Evolutionary conservation across 768 basidiomycete species (phyloP).

Genomic region (Termitomyces sp.): DNA sequence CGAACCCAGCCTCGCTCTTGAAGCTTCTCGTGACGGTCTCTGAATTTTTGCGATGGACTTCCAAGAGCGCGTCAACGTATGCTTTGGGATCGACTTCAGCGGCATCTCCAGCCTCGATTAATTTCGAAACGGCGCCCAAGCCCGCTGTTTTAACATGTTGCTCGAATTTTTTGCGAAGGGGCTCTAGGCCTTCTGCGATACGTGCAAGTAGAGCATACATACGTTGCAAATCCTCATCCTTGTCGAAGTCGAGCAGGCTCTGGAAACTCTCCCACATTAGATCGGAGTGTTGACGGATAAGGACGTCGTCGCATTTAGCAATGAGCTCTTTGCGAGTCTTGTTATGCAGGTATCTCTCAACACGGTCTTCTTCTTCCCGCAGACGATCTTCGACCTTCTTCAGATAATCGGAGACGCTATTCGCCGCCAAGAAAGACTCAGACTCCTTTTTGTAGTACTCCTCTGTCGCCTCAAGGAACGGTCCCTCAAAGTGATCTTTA

Average conservation of each 20-base stretch:
- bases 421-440: slow-evolving; percentile 85
- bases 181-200: slow-evolving; percentile 89
- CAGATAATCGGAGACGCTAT: slow-evolving; percentile 93
- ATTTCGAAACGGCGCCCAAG: slow-evolving; percentile 74
- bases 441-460: slow-evolving; percentile 93
- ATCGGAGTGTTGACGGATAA: slow-evolving; percentile 86
- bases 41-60: slow-evolving; percentile 91
- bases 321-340: slow-evolving; percentile 85
- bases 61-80: slow-evolving; percentile 90
- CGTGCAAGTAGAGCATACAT: slow-evolving; percentile 96
- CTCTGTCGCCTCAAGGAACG: slow-evolving; percentile 87
- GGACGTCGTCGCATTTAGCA: slow-evolving; percentile 86
- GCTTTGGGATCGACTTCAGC: slow-evolving; percentile 90
- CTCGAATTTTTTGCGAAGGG: slow-evolving; percentile 90
- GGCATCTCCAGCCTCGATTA: slow-evolving; percentile 58
- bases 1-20: slow-evolving; percentile 92
- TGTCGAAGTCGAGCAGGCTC: slow-evolving; percentile 84
- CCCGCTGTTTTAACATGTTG: slow-evolving; percentile 94
- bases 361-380: slow-evolving; percentile 92
- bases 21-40: slow-evolving; percentile 91
- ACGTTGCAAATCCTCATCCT: slow-evolving; percentile 92
- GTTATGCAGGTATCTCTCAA: slow-evolving; percentile 91
- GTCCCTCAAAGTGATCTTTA: slow-evolving; percentile 84
- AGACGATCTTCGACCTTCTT: slow-evolving; percentile 94
- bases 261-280: slow-evolving; percentile 98